These are phyloP conservation scores for Sechiopsis laciniata DNA, from an alignment of 306 rosid genomes.

Conservation along the genomic window DNA sequence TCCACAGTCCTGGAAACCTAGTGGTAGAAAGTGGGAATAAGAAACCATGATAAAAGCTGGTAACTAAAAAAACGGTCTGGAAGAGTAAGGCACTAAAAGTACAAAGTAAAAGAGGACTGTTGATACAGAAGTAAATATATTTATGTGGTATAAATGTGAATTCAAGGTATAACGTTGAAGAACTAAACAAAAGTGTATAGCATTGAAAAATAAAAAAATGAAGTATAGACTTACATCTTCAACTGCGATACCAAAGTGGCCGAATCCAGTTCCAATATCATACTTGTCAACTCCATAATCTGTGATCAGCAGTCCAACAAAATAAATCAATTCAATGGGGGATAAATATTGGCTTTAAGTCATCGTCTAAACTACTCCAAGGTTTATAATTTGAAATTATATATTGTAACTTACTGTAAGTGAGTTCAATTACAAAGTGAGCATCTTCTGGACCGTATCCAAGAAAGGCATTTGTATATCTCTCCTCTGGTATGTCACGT, in stretches of 20 bases:
- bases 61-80: conserved; percentile 1
- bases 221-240: conserved; percentile 61
- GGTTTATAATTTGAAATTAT: not conserved
- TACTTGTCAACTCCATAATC: conserved; percentile 80
- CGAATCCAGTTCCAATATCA: conserved; percentile 76
- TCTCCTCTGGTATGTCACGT: conserved; percentile 74
- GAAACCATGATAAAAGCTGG: not conserved
- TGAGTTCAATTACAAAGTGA: conserved; percentile 72
- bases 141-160: not conserved
- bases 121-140: not conserved
- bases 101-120: not conserved
- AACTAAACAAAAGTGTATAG: no score
- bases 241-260: conserved; percentile 81
- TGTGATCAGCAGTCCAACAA: conserved; percentile 36
- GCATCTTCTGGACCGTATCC: conserved; percentile 89
- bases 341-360: not conserved
- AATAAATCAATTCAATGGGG: conserved; percentile 8
- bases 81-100: not conserved
- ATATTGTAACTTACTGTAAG: conserved; percentile 57
- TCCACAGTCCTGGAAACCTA: conserved; percentile 84
- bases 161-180: not conserved
- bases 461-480: conserved; percentile 76
- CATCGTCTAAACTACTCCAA: not conserved
- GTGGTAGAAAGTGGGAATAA: conserved; percentile 22
- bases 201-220: not conserved